Evolutionary conservation across 2,329 filamentous ascomycete genomes (phyloP).

Genomic region (Alternaria metachromatica): DNA sequence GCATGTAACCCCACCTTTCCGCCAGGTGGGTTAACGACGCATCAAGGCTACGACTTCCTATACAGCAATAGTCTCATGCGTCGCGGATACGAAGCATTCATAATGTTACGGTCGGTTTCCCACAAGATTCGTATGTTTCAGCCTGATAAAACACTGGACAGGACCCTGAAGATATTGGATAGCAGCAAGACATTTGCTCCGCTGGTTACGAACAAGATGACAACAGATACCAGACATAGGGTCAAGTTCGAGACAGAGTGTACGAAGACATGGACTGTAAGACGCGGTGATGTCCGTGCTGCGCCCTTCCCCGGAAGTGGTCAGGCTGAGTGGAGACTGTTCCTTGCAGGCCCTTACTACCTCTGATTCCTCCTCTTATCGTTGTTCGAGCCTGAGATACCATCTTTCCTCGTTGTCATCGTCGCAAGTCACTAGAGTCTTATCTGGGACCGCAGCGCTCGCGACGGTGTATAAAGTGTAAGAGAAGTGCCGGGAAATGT

Average conservation of each 20-base stretch:
- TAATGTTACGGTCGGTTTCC: not conserved
- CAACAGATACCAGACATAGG: not conserved
- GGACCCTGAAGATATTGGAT: not conserved
- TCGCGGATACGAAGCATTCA: not conserved
- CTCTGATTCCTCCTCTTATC: not conserved
- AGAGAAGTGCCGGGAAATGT: not conserved
- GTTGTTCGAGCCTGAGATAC: not conserved
- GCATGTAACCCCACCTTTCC: not conserved
- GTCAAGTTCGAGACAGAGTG: not conserved
- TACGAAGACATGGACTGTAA: not conserved
- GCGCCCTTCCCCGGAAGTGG: not conserved
- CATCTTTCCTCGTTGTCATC: not conserved
- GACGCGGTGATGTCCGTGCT: not conserved
- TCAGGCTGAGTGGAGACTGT: not conserved
- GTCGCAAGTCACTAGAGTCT: not conserved
- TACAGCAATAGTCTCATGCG: not conserved
- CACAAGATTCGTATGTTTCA: not conserved
- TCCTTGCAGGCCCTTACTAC: not conserved
- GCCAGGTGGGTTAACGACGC: not conserved
- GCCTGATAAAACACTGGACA: not conserved
- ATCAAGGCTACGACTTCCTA: not conserved
- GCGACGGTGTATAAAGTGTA: slow-evolving; percentile 1
- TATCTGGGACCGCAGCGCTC: slow-evolving; percentile 1
- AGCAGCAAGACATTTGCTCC: not conserved
- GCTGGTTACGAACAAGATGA: not conserved